Conservation (phyloP, 371 early-diverging fungal species). For the Globomyces sp. region DNA sequence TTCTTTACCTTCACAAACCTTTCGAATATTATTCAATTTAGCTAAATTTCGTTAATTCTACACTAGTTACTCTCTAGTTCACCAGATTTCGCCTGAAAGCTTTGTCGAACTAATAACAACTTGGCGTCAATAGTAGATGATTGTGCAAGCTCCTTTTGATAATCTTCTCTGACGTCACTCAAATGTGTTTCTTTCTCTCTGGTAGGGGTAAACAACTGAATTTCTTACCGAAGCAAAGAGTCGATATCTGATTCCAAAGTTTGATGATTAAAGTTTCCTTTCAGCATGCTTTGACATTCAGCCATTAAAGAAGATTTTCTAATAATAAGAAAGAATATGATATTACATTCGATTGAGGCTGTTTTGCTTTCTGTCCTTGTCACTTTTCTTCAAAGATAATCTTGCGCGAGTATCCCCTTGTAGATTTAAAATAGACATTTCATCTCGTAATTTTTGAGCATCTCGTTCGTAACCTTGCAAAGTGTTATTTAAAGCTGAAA, state of each 20-base stretch:
- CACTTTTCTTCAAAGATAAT: conserved; percentile 50
- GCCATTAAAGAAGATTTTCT: too few relatives aligned
- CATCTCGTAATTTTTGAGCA: conserved; percentile 36
- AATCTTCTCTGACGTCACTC: neutral
- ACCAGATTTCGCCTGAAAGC: conserved; percentile 3
- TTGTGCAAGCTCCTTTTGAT: conserved; percentile 16
- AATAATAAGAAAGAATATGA: too few relatives aligned
- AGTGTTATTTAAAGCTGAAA: neutral
- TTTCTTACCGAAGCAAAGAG: too few relatives aligned
- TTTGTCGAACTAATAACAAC: conserved; percentile 6
- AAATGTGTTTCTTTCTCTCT: neutral
- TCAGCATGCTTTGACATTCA: too few relatives aligned
- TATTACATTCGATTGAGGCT: conserved; percentile 18
- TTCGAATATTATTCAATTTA: conserved; percentile 3
- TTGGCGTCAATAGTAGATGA: conserved; percentile 24
- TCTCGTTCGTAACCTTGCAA: conserved; percentile 20
- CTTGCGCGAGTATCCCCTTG: conserved; percentile 61
- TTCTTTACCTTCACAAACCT: conserved; percentile 3
- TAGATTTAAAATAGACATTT: conserved; percentile 50
- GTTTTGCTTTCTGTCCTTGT: conserved; percentile 43
- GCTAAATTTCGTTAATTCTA: conserved; percentile 6
- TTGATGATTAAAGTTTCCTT: too few relatives aligned
- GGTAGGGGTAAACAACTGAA: neutral
- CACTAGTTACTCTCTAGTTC: neutral
- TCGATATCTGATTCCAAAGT: too few relatives aligned